These are phyloP conservation scores for Salicornia ramosissima DNA, from an alignment of 148 eudicot genomes.

Conservation along the genomic window DNA sequence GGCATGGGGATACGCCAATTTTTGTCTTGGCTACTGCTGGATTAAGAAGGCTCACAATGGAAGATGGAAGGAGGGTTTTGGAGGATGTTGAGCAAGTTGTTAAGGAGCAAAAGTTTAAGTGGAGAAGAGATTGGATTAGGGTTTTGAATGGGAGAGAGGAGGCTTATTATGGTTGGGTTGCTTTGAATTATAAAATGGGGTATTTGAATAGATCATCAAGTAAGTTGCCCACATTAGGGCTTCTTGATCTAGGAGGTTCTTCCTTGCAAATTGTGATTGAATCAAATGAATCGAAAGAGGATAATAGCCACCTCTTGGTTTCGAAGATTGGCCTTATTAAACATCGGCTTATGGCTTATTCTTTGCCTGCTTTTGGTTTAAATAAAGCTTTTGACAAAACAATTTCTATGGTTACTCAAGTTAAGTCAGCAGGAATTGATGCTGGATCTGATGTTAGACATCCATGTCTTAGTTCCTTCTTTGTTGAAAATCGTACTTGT, in stretches of 20 bases:
- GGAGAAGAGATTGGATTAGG: conserved; percentile 57
- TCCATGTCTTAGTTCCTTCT: conserved; percentile 64
- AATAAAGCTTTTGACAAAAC: conserved; percentile 78
- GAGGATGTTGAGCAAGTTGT: conserved; percentile 53
- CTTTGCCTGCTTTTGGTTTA: conserved; percentile 70
- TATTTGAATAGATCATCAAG: conserved; percentile 35
- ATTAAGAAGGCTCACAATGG: conserved; percentile 45
- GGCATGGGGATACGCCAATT: conserved; percentile 44
- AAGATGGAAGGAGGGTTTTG: conserved; percentile 41
- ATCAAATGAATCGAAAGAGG: conserved; percentile 26
- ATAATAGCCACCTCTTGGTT: conserved; percentile 33
- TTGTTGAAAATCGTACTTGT: conserved; percentile 51
- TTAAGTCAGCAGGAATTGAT: conserved; percentile 35
- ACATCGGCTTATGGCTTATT: conserved; percentile 53
- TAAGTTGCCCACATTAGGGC: conserved; percentile 47
- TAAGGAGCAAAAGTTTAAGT: conserved; percentile 42
- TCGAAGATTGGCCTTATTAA: conserved; percentile 48
- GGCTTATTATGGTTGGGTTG: conserved; percentile 87
- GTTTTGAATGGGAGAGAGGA: conserved; percentile 86
- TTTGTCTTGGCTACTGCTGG: conserved; percentile 80
- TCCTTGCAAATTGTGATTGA: conserved; percentile 72
- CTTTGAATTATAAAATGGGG: conserved; percentile 66
- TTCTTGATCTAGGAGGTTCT: conserved; percentile 89
- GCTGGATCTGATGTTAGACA: conserved; percentile 45
- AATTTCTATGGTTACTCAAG: conserved; percentile 50